Evolutionary conservation across 176 grass and related monocot species (phyloP).

Genomic region (Metroxylon sagu): DNA sequence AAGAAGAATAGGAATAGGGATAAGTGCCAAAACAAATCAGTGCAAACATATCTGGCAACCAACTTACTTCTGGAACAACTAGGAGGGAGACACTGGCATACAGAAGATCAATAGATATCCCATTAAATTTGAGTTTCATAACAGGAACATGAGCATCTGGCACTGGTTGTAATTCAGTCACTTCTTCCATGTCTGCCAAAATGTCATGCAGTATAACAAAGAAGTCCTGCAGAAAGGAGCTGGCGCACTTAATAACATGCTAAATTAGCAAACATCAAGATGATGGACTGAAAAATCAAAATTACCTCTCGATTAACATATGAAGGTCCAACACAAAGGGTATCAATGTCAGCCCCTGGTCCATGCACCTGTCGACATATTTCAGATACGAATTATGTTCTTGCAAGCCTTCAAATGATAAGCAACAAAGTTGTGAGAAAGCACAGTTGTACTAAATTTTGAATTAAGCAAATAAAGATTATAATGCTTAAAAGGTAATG

Average conservation of each 20-base stretch:
- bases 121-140: conserved; percentile 90
- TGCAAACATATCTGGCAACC: too few species aligned
- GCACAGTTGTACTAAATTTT: too few species aligned
- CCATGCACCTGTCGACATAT: conserved; percentile 63
- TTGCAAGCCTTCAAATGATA: too few species aligned
- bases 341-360: conserved; percentile 91
- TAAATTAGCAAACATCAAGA: too few species aligned
- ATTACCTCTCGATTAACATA: conserved; percentile 91
- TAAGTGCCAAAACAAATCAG: too few species aligned
- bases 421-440: too few species aligned
- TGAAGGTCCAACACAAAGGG: conserved; percentile 91
- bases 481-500: too few species aligned
- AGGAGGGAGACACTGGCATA: conserved; percentile 91
- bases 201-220: conserved; percentile 80
- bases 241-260: neutral
- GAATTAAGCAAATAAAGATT: too few species aligned
- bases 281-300: neutral
- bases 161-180: conserved; percentile 84
- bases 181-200: conserved; percentile 59
- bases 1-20: too few species aligned
- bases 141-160: conserved; percentile 97
- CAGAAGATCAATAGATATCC: conserved; percentile 97
- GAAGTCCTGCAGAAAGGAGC: conserved; percentile 60
- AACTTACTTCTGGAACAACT: conserved; percentile 71
- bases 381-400: too few species aligned